Base-by-base conservation (phyloP, 2,329 filamentous ascomycete genomes). In the Pseudogymnoascus sp. region DNA sequence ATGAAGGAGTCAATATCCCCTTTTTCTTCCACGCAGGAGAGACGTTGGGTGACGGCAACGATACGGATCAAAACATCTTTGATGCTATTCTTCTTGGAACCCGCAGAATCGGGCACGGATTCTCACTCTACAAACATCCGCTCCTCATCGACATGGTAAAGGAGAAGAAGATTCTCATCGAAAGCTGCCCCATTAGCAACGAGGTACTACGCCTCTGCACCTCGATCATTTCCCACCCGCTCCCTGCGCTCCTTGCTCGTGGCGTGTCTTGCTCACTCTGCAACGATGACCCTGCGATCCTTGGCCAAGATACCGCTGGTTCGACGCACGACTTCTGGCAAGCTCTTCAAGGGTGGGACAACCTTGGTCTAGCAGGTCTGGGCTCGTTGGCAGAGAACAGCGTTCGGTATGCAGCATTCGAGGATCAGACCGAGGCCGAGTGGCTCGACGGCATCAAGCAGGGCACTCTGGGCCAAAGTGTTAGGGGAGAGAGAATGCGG, bases 1-100 rank as follows among this genome's bases (percentile, higher is more conserved):
- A 90, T 71, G 88, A 91, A 70, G 85, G 83, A 2, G 83, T 97
- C 38, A 85, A 91, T 59, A 86, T 99, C 8, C 93, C 93, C 0
- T 96, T 97, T 79, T 96, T 96, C 79, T 96, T 97, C 78, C 93
- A 97, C 74, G 93, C 93, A 0, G 93, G 93, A 67, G 93, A 97
- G 76, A 91, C 87, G 35, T 84, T 96, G 0, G 91, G 91, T 14
- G 86, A 90, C 64, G 92, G 91, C 28, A 87, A 86, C 68, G 81
- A 80, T 18, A 88, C 89, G 0, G 93, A 97, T 70, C 70, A 77
- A 65, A 97, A 97, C 74, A 82, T 97, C 2, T 96, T 92, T 73
- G 93, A 97, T 73, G 92, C 92, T 0, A 82, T 97, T 12, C 78
- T 97, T 7, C 83, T 97, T 5, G 93, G 92, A 2, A 93, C 92